Evolutionary conservation across 2,329 filamentous ascomycete genomes (phyloP).

Genomic region (Atkinsonella hypoxylon): DNA sequence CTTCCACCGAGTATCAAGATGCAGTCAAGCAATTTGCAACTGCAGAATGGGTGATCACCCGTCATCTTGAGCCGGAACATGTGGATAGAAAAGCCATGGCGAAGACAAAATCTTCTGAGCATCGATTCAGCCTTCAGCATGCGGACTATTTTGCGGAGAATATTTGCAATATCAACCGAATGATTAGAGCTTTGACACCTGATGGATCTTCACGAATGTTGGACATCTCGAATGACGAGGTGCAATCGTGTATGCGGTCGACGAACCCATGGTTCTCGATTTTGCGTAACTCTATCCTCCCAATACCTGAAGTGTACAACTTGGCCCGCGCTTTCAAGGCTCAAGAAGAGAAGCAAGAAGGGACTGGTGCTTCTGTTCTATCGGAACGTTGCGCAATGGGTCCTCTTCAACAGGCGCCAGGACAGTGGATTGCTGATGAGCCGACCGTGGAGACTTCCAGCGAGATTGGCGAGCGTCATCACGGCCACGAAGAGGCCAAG

Average conservation of each 20-base stretch:
- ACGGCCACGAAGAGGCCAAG: conserved; percentile 18
- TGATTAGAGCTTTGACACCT: conserved; percentile 29
- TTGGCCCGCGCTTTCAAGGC: conserved; percentile 22
- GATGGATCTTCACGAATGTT: not conserved
- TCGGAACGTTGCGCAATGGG: conserved; percentile 22
- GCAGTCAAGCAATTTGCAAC: conserved; percentile 27
- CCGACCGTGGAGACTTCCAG: conserved; percentile 14
- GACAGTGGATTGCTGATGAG: conserved; percentile 19
- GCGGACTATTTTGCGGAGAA: conserved; percentile 34
- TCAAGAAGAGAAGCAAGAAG: conserved; percentile 12
- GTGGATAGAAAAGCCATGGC: conserved; percentile 9
- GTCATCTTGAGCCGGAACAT: conserved; percentile 21
- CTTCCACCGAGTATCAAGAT: conserved; percentile 28
- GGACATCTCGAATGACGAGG: conserved; percentile 13
- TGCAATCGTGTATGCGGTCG: conserved; percentile 17
- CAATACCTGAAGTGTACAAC: conserved; percentile 27
- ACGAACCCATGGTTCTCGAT: conserved; percentile 16
- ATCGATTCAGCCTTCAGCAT: conserved; percentile 17
- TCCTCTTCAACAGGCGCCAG: conserved; percentile 19
- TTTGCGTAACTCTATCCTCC: conserved; percentile 23
- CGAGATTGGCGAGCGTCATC: conserved; percentile 15
- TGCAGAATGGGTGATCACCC: conserved; percentile 28
- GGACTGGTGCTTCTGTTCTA: conserved; percentile 15
- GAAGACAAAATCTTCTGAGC: not conserved
- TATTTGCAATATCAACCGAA: conserved; percentile 32